Base-by-base conservation (phyloP, 2,329 filamentous ascomycete genomes). In the Stenocarpella maydis region DNA sequence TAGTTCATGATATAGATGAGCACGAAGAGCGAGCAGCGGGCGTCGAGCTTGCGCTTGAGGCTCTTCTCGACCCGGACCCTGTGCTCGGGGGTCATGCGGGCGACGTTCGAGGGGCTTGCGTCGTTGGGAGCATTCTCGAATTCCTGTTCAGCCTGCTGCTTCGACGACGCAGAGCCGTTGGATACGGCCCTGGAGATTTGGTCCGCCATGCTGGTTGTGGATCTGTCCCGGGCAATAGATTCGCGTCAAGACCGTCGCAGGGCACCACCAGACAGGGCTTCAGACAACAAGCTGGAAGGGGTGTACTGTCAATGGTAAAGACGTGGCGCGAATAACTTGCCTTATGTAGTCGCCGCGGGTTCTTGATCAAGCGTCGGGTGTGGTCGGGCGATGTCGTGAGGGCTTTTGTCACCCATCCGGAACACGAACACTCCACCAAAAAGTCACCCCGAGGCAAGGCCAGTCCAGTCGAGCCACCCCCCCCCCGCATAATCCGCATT, bases 1-100 rank as follows among this genome's bases (percentile, higher is more conserved):
- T 92, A 94, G 80, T 94, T 93, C 79, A 91, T 84, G 77, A 94
- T 92, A 75, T 93, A 94, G 81, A 94, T 92, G 72, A 93, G 77
- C 58, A 94, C 87, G 69, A 94, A 87, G 73, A 92, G 87, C 82
- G 77, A 90, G 82, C 78, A 94, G 70, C 91, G 85, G 24, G 85
- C 74, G 76, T 94, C 92, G 67, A 94, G 89, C 80, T 93, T 94
- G 73, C 89, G 86, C 77, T 89, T 86, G 74, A 95, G 80, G 43
- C 83, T 85, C 77, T 86, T 87, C 79, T 94, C 91, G n/a, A 90
- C 85, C 17, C 76, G 75, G 0, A 76, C 75, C 15, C 89, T 86
- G 70, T 88, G 84, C 49, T 85, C 86, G 0, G 83, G 80, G 4
- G 58, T 71, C 68, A 71, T 70, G 34, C 66, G 54, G 4, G 68